Conservation (phyloP, 495 filamentous ascomycete species). For the Xylaria flabelliformis region DNA sequence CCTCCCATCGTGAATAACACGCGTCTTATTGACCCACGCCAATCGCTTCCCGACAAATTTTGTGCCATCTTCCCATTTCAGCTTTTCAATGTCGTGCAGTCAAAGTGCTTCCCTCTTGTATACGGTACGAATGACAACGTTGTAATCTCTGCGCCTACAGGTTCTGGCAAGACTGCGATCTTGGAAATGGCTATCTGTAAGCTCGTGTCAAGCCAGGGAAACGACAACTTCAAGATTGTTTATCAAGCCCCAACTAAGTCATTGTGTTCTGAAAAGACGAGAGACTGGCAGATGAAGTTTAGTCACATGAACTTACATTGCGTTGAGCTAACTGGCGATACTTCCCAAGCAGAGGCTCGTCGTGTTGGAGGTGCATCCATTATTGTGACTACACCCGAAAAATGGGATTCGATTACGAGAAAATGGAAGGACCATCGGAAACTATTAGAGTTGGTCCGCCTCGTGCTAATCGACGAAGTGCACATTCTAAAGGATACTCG, state of each 20-base stretch:
- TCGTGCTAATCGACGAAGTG: constrained; percentile 96
- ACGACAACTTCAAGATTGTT: constrained; percentile 84
- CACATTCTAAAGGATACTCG: constrained; percentile 91
- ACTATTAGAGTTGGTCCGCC: constrained; percentile 82
- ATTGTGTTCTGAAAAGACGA: constrained; percentile 79
- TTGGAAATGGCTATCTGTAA: constrained; percentile 92
- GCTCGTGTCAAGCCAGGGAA: constrained; percentile 65
- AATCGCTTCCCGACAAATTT: constrained; percentile 77
- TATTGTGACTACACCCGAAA: constrained; percentile 96
- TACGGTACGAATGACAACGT: constrained; percentile 82
- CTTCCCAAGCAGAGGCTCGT: constrained; percentile 73
- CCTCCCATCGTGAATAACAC: constrained; percentile 66
- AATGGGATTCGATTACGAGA: constrained; percentile 97
- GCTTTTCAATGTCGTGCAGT: constrained; percentile 91
- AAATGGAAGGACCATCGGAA: constrained; percentile 92
- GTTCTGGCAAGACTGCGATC: constrained; percentile 91
- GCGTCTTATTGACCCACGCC: constrained; percentile 70
- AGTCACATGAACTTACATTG: constrained; percentile 74
- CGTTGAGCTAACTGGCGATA: constrained; percentile 92
- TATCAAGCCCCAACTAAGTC: constrained; percentile 97
- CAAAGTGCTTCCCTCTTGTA: constrained; percentile 77
- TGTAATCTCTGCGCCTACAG: constrained; percentile 88
- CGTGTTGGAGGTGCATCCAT: constrained; percentile 83
- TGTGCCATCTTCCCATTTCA: constrained; percentile 79
- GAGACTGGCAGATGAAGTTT: constrained; percentile 91